Conservation (phyloP, 495 filamentous ascomycete species). For the Ramalina peruviana region DNA sequence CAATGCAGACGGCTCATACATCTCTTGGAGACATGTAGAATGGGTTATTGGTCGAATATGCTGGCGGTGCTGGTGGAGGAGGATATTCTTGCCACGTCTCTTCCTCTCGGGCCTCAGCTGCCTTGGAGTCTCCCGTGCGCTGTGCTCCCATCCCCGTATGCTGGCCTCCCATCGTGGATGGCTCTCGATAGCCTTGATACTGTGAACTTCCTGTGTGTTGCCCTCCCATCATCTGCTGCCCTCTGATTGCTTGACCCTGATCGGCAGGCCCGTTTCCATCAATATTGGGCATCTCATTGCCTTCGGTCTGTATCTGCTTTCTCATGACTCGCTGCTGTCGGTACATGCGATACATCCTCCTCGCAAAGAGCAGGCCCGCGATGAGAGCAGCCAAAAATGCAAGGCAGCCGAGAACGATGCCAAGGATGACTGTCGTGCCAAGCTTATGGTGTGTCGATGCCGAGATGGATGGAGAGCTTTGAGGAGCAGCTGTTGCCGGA, state of each 20-base stretch:
- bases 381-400: background rate
- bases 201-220: background rate
- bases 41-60: too few relatives aligned
- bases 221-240: background rate
- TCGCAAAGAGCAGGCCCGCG: background rate
- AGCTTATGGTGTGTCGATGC: background rate
- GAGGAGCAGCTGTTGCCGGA: background rate
- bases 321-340: background rate
- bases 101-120: background rate
- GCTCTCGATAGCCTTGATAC: background rate
- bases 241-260: background rate
- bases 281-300: background rate
- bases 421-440: background rate
- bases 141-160: background rate
- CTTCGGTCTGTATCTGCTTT: conserved; percentile 2
- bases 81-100: background rate
- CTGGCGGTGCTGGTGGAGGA: background rate
- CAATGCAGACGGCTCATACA: too few relatives aligned
- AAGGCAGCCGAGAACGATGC: background rate
- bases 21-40: too few relatives aligned
- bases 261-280: background rate
- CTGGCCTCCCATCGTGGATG: background rate
- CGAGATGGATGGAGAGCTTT: background rate
- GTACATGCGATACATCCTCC: background rate
- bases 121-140: background rate